Evolutionary conservation across 2,329 filamentous ascomycete genomes (phyloP).

Genomic region (Xylariaceae sp.): DNA sequence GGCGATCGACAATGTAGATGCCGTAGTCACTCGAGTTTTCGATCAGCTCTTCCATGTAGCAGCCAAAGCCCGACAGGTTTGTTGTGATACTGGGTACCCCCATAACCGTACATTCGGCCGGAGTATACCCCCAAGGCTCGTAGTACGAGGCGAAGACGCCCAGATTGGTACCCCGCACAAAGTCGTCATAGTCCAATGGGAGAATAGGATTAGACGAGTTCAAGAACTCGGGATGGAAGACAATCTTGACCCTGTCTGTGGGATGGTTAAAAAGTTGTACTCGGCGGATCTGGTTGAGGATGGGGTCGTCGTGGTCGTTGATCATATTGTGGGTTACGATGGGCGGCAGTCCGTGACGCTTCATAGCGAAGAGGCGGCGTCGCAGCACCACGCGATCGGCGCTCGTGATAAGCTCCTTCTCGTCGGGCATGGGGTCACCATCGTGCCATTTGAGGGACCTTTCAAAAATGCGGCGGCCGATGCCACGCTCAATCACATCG

Average conservation of each 20-base stretch:
- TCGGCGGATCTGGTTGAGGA: conserved; percentile 92
- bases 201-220: conserved; percentile 95
- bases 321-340: conserved; percentile 99
- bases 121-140: conserved; percentile 98
- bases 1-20: conserved; percentile 97
- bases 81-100: conserved; percentile 98
- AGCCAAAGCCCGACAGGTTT: conserved; percentile 96
- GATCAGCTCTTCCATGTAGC: conserved; percentile 99
- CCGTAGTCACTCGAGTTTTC: conserved; percentile 98
- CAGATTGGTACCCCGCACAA: conserved; percentile 94
- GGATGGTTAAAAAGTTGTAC: conserved; percentile 98
- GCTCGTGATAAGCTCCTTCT: conserved; percentile 92
- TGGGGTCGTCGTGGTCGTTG: conserved; percentile 90
- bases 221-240: conserved; percentile 98
- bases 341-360: conserved; percentile 85
- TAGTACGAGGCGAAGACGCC: conserved; percentile 98
- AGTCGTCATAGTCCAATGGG: conserved; percentile 97
- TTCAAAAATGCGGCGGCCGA: conserved; percentile 93
- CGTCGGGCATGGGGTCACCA: conserved; percentile 89
- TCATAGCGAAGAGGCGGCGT: conserved; percentile 94
- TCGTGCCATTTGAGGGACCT: conserved; percentile 95
- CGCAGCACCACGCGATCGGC: conserved; percentile 93
- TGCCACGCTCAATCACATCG: conserved; percentile 88
- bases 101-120: conserved; percentile 98
- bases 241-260: conserved; percentile 91